A percentile compares a stretch with the other conserved stretches of the same genome.
These are phyloP conservation scores for Alternaria conjuncta DNA, from an alignment of 2,329 filamentous ascomycete genomes.

Conservation along the genomic window DNA sequence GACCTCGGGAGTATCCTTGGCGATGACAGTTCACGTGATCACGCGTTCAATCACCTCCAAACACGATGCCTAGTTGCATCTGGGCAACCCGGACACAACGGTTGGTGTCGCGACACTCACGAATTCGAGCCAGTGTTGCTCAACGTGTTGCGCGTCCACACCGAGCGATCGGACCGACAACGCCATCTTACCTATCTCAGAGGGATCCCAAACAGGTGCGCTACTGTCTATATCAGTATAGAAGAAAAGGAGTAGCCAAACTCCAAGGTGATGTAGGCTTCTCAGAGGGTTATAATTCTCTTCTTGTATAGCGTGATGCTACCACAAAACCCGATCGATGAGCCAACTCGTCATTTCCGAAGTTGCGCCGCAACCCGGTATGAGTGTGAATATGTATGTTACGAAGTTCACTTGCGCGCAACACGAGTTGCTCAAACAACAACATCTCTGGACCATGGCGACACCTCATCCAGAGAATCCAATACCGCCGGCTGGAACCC, in stretches of 20 bases:
- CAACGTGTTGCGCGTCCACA: not conserved
- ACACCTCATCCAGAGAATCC: not conserved
- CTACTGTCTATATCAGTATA: not conserved
- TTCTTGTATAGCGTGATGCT: not conserved
- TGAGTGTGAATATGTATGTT: not conserved
- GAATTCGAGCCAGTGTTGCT: not conserved
- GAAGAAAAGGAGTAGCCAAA: not conserved
- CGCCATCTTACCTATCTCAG: not conserved
- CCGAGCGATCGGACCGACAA: too few relatives aligned
- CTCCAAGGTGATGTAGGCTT: not conserved
- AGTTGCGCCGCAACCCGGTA: not conserved
- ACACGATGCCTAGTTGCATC: not conserved
- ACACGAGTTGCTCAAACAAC: fast-evolving
- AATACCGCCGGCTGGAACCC: not conserved
- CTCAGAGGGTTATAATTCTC: not conserved
- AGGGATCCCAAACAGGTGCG: not conserved
- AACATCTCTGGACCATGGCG: not conserved
- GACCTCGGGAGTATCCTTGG: not conserved
- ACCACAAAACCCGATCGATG: not conserved
- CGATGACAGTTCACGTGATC: not conserved
- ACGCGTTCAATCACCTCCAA: not conserved
- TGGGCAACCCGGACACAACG: not conserved
- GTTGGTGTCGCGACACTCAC: not conserved
- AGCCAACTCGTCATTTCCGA: not conserved
- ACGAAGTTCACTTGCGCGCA: not conserved